Evolutionary conservation across 2,329 filamentous ascomycete species (phyloP), one percentile per base, ranked within the genome.

Genomic region (Diaporthe citri): DNA sequence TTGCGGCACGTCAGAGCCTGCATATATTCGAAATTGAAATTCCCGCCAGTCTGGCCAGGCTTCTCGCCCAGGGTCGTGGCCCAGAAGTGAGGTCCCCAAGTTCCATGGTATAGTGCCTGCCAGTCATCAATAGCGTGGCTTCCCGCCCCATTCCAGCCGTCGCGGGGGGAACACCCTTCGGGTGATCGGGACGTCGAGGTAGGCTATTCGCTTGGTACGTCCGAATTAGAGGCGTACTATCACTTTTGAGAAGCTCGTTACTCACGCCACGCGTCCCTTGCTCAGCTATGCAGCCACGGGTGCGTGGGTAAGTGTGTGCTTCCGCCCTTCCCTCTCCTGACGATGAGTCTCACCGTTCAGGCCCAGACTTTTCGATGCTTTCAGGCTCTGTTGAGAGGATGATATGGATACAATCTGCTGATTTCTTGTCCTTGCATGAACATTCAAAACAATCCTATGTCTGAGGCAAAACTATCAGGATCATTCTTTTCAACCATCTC

Each of bases 211-310:
- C 64, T 52, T 69, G 64, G 64, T 28, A 41, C 41, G 46, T 48
- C 64, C n/a, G n/a, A 4, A 69, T 52, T 17, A 28, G 48, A 55
- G 10, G 22, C 7, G 20, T 36, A 36, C 62, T 67, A 39, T 67
- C 31, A 13, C 31, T 13, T 52, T 51, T 52, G 34, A 39, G 64
- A 39, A 55, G 34, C 8, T 20, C 22, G 31, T 69, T 3, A 8
- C 64, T 41, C 64, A 69, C 31, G 64, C 64, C 64, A 39, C 48
- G 64, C 31, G 64, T 69, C 17, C 64, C 34, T 69, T 69, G 48
- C 34, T 69, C 48, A 31, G n/a, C 3, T 22, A 41, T 69, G 48
- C 64, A 55, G 48, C 20, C 64, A 55, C 52, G 64, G 34, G 64
- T 55, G 48, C 36, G 34, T 69, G 46, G 46, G 3, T 52, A 20